Evolutionary conservation across 2,329 filamentous ascomycete species (phyloP), one percentile per base, ranked within the genome.

Genomic region (Penicillium sp.): DNA sequence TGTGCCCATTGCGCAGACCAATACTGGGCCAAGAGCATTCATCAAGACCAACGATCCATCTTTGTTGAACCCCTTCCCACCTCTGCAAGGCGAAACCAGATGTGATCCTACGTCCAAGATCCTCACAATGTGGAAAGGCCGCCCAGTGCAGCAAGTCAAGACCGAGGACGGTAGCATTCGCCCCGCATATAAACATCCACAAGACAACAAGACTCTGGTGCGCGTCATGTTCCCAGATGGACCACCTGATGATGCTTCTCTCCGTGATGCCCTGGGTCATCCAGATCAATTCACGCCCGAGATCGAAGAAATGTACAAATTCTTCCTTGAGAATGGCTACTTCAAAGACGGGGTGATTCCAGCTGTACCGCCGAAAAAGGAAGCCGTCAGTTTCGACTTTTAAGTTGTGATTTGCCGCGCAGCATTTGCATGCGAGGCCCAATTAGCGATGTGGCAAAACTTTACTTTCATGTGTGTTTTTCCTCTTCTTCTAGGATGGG

Each of bases 341-440:
- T 96, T 96, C 69, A 79, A 82, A 34, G 84, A 84, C 29, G 87
- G 86, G 0, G 63, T 85, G 6, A 88, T 96, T 75, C 92, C 92
- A 0, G 80, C 88, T 61, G 75, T 91, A 39, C 90, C 92, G 17
- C 92, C 92, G 0, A 86, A 86, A 71, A 80, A 84, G 55, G 90
- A 93, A 65, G 93, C 86, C 78, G 86, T 85, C 59, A 72, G 76
- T 23, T 93, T 88, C 82, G 84, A 90, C 66, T 86, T 93, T 63
- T 92, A 70, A 56, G 21, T 40, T 20, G 3, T 37, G 10, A 2
- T 23, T 21, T 37, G 9, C 17, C n/a, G n/a, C n/a, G n/a, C n/a
- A n/a, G n/a, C n/a, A n/a, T n/a, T n/a, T n/a, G n/a, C n/a, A n/a
- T n/a, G n/a, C n/a, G n/a, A n/a, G n/a, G n/a, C n/a, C n/a, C n/a